These are phyloP conservation scores for Marasmius sp. DNA, from an alignment of 1,284 basidiomycete genomes.

Conservation along the genomic window DNA sequence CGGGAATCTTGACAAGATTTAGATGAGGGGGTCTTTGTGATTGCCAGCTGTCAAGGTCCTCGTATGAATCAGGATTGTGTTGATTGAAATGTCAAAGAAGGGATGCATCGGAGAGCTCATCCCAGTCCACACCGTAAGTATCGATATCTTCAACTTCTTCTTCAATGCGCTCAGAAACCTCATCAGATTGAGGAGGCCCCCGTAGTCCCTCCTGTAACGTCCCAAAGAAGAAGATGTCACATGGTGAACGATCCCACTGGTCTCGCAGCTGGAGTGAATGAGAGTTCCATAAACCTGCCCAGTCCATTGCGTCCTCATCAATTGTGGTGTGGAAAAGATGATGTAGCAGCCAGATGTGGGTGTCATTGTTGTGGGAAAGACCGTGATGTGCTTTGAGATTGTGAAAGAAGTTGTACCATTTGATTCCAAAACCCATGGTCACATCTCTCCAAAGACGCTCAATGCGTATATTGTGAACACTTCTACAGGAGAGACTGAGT, in stretches of 20 bases:
- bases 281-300: background rate
- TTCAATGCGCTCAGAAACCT: background rate
- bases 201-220: background rate
- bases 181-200: background rate
- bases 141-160: background rate
- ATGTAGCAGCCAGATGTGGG: slow-evolving; percentile 6
- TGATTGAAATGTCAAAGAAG: slow-evolving; percentile 2
- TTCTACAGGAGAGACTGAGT: too few species aligned
- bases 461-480: slow-evolving; percentile 7
- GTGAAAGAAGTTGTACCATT: slow-evolving; percentile 2
- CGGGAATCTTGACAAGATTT: background rate
- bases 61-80: background rate
- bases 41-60: background rate
- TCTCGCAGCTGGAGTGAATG: background rate
- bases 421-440: background rate
- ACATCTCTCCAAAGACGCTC: slow-evolving; percentile 5
- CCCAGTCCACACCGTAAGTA: slow-evolving; percentile 5
- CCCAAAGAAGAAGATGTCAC: background rate
- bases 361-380: background rate
- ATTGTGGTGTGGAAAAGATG: background rate
- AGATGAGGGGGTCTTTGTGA: slow-evolving; percentile 4
- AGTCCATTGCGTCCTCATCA: background rate
- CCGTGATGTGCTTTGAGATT: background rate
- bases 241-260: background rate
- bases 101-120: background rate